phyloP scores from a whole-genome alignment of 495 filamentous ascomycete genomes.

The Aspergillus wentii region DNA sequence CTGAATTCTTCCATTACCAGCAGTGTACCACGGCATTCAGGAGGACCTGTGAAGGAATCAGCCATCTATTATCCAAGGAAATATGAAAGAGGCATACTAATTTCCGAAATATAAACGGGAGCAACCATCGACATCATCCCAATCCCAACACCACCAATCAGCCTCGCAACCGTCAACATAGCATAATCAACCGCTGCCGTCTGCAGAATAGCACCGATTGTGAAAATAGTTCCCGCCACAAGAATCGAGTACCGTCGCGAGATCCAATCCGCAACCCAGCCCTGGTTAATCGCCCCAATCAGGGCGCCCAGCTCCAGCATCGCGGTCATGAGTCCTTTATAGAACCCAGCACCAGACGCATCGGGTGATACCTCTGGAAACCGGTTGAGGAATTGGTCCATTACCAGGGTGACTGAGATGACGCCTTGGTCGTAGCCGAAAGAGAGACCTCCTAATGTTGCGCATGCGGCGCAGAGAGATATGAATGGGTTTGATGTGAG shows the following conservation, averaged over 20 bases:
- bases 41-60: conserved; percentile 31
- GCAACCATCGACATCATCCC: conserved; percentile 53
- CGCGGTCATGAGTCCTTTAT: conserved; percentile 55
- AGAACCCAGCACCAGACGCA: conserved; percentile 45
- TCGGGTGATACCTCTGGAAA: conserved; percentile 41
- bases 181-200: conserved; percentile 49
- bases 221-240: conserved; percentile 51
- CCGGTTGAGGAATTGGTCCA: conserved; percentile 50
- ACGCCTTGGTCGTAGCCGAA: conserved; percentile 58
- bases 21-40: conserved; percentile 48
- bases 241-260: conserved; percentile 54
- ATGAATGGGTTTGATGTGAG: conserved; percentile 46
- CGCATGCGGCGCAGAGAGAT: conserved; percentile 47
- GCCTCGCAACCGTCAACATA: conserved; percentile 51
- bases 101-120: conserved; percentile 53
- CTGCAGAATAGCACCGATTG: conserved; percentile 49
- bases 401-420: conserved; percentile 52
- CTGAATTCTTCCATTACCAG: conserved; percentile 50
- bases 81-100: conserved; percentile 35
- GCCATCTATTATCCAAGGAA: conserved; percentile 1
- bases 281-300: conserved; percentile 50
- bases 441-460: conserved; percentile 49
- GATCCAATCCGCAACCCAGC: conserved; percentile 55
- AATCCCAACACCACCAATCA: conserved; percentile 56
- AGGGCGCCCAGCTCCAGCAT: conserved; percentile 58